Conservation (phyloP, 345 rosid species). For the Salix exigua region DNA sequence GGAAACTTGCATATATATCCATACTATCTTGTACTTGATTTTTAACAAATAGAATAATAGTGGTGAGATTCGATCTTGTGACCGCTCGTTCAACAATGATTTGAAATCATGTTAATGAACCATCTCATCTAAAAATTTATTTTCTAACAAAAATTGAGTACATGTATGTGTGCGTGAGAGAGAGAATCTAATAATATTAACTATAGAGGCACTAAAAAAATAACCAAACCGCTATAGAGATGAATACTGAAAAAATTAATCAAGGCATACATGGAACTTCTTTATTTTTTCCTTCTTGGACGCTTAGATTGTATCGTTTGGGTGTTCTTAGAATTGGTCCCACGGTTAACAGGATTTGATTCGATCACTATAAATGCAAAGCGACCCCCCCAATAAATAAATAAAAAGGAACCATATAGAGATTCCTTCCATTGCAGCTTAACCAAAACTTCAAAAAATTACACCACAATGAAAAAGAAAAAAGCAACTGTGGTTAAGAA, state of each 20-base stretch:
- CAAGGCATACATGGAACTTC: too few relatives aligned
- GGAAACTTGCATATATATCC: too few relatives aligned
- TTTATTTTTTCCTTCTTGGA: neutral
- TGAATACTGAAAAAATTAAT: neutral
- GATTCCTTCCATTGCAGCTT: neutral
- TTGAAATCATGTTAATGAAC: too few relatives aligned
- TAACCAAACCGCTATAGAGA: too few relatives aligned
- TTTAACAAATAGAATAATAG: too few relatives aligned
- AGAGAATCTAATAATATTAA: too few relatives aligned
- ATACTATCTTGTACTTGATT: too few relatives aligned
- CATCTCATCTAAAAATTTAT: too few relatives aligned
- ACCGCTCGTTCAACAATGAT: too few relatives aligned
- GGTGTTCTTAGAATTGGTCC: slow-evolving; percentile 4
- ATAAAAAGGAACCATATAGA: neutral
- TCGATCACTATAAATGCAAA: slow-evolving; percentile 3
- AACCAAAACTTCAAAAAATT: neutral
- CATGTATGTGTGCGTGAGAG: neutral
- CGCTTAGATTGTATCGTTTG: neutral
- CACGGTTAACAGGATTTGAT: slow-evolving; percentile 8
- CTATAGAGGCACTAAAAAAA: neutral
- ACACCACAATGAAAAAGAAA: slow-evolving; percentile 1
- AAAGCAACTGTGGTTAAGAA: slow-evolving; percentile 19
- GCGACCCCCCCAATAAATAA: neutral
- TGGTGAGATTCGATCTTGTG: too few relatives aligned
- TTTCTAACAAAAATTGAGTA: neutral